Percentiles rank a stretch among this genome's conserved stretches.
These are phyloP conservation scores for Phialophora verrucosa DNA, from an alignment of 2,329 filamentous ascomycete species.

Conservation along the genomic window DNA sequence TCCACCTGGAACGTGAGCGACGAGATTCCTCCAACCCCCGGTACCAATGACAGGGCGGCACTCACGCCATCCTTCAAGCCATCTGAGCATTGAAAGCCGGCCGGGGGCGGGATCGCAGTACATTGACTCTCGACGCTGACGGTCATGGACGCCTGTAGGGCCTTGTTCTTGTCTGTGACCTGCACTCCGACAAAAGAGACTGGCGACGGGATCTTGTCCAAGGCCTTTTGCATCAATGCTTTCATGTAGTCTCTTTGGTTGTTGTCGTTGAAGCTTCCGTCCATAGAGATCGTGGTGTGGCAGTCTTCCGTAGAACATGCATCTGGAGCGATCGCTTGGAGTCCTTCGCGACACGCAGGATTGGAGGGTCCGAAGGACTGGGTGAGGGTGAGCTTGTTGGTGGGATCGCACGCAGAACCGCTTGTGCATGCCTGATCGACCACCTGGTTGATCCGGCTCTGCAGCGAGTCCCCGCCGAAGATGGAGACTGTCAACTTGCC, in stretches of 20 bases:
- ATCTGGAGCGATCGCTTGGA: neutral
- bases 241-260: slow-evolving; percentile 11
- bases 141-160: neutral
- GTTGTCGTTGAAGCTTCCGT: slow-evolving; percentile 4
- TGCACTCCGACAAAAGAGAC: neutral
- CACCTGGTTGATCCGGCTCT: neutral
- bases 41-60: slow-evolving; percentile 1
- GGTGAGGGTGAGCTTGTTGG: neutral
- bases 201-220: neutral
- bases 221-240: neutral
- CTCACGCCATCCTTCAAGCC: neutral
- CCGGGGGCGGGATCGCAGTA: neutral
- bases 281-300: neutral
- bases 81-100: neutral
- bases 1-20: slow-evolving; percentile 2
- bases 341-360: neutral
- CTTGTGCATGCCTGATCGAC: slow-evolving; percentile 15
- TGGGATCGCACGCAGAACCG: slow-evolving; percentile 13
- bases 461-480: neutral
- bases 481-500: neutral
- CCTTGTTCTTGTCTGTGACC: neutral
- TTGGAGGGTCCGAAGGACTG: neutral
- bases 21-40: slow-evolving; percentile 5
- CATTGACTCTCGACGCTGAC: neutral
- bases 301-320: neutral